Evolutionary conservation across 495 filamentous ascomycete genomes (phyloP), one percentile per base, ranked within the genome.

Genomic region (Monascus purpureus): DNA sequence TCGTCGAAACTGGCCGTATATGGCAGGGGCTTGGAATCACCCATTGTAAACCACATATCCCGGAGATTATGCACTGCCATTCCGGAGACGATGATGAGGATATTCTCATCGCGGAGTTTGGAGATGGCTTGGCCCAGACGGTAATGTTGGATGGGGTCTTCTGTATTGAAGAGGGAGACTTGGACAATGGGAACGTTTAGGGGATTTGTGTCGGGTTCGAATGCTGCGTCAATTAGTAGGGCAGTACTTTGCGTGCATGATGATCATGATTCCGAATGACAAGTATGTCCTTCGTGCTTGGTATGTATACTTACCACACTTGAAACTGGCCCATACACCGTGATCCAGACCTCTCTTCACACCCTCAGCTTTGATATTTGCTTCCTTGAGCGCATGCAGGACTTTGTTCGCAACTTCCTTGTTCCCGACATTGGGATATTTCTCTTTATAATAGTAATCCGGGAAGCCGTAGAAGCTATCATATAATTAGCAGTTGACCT

Each of bases 31-130:
- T 37, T 46, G 12, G 63, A 43, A n/a, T 59, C 52, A 4, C 55
- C 64, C 31, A 47, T 54, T 1, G 62, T 47, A 29, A 57, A 57
- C 8, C 61, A 59, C 38, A 78, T 14, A 41, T 85, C 81, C n/a
- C 73, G 65, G 23, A 87, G 63, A 47, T 90, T 90, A 46, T 90
- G 84, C 14, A 86, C 85, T 1, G 78, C 78, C 82, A 88, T 87
- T n/a, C 85, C 83, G 0, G 80, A 77, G 13, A 70, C 68, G 26
- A 93, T 73, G 29, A 92, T 74, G 19, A 81, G 59, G 29, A 90
- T 67, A 28, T 71, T 70, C 38, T 86, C 72, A 22, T 80, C 73
- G 16, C 84, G 75, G 4, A 92, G 72, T 14, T 53, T 40, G 2
- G 71, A 48, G 3, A 93, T 58, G 8, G 82, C 81, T 39, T 72